Base-by-base conservation (phyloP, 192 early-diverging fungal species). In the Chytriomyces sp. region DNA sequence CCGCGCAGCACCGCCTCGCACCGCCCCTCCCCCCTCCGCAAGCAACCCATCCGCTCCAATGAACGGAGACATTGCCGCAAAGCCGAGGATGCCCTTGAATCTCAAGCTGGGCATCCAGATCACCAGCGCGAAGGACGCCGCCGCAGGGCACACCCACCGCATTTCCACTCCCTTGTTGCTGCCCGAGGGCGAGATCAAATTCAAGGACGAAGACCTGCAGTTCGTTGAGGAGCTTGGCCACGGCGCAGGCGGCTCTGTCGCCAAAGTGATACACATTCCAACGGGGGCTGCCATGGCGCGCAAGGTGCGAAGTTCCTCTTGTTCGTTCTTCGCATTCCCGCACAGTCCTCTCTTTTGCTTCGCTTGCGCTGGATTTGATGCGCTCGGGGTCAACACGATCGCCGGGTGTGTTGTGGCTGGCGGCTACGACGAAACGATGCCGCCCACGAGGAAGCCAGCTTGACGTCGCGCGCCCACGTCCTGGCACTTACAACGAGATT, bases 241-340 rank as follows among this genome's bases (percentile, higher is more conserved):
- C 44, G 96, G 96, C 6, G 91, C 91, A n/a, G 94, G 93, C 53
- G 96, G 96, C n/a, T 94, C 94, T 1, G 97, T 99, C 28, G 84
- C 90, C 39, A 93, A 93, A 78, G 93, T 96, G n/a, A 70, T 85
- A 62, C 91, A 98, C 78, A 70, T 78, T 49, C 91, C 92, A n/a
- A 88, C 82, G 17, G 78, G 78, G 10, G 82, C 84, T 28, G 83
- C 96, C 31, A 95, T 99, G 94, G 97, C 97, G n/a, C 87, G 93
- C 44, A 99, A 99, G 92, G 93, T 94, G 78, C 10, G 70, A n/a
- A n/a, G n/a, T n/a, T n/a, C n/a, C n/a, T n/a, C n/a, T n/a, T n/a
- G n/a, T n/a, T n/a, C 36, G 26, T 28, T 71, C 55, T 14, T 36
- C 65, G n/a, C n/a, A 26, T 57, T 57, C 30, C 56, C 56, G 17